Conservation (phyloP, 1,139 yeast species). For the Scheffersomyces insectosa region DNA sequence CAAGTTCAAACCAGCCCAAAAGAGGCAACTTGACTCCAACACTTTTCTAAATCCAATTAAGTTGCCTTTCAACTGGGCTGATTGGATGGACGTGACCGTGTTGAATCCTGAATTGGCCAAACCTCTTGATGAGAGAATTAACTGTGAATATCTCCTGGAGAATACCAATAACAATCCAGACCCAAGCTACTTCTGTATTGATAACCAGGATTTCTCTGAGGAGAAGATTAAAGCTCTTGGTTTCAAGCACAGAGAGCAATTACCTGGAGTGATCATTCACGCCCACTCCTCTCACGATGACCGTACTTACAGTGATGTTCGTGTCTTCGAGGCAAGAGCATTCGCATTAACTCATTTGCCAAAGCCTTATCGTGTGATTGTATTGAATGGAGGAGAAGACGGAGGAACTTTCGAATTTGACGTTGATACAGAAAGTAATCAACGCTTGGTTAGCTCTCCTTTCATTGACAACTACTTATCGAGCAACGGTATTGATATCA, state of each 20-base stretch:
- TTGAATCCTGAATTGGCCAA: slow-evolving; percentile 9
- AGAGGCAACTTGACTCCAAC: neutral
- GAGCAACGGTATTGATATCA: slow-evolving; percentile 9
- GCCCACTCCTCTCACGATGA: slow-evolving; percentile 22
- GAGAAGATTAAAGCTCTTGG: slow-evolving; percentile 11
- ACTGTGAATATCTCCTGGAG: slow-evolving; percentile 15
- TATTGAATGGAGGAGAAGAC: slow-evolving; percentile 23
- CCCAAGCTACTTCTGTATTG: slow-evolving; percentile 16
- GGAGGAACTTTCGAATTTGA: slow-evolving; percentile 35
- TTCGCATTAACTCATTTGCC: slow-evolving; percentile 26
- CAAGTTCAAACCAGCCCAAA: slow-evolving; percentile 4
- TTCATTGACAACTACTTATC: slow-evolving; percentile 10
- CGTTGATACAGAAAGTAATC: slow-evolving; percentile 19
- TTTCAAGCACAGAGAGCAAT: slow-evolving; percentile 9
- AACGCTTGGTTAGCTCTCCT: slow-evolving; percentile 13
- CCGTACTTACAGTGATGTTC: slow-evolving; percentile 12
- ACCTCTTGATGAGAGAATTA: slow-evolving; percentile 8
- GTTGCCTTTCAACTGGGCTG: slow-evolving; percentile 22
- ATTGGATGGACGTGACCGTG: slow-evolving; percentile 17
- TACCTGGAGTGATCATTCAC: slow-evolving; percentile 17
- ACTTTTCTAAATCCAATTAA: slow-evolving; percentile 2
- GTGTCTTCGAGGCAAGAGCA: slow-evolving; percentile 17
- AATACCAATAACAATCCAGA: slow-evolving; percentile 13
- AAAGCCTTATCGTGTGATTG: slow-evolving; percentile 31
- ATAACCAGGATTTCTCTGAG: slow-evolving; percentile 5